Evolutionary conservation across 164 flowering plant species (phyloP).

Genomic region (Vitis rotundifolia): DNA sequence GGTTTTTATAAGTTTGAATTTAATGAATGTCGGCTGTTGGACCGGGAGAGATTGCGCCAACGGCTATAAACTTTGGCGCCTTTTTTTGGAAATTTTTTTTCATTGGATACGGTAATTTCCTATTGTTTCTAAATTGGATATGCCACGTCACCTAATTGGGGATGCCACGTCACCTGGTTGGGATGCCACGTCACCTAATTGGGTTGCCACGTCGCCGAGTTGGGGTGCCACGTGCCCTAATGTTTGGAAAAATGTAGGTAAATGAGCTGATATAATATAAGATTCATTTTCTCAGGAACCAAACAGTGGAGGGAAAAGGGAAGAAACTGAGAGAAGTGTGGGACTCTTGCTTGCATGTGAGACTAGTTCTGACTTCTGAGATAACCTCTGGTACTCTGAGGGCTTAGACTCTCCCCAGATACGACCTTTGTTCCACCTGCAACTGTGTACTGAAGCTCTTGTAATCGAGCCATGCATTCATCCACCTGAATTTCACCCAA

Average conservation of each 20-base stretch:
- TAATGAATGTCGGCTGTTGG: slow-evolving; percentile 16
- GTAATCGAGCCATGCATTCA: slow-evolving; percentile 80
- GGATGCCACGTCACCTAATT: no score
- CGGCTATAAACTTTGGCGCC: slow-evolving; percentile 19
- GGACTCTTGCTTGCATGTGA: slow-evolving; percentile 92
- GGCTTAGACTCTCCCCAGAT: slow-evolving; percentile 71
- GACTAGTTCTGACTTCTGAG: slow-evolving; percentile 60
- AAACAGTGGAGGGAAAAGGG: slow-evolving; percentile 1
- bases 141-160: no score
- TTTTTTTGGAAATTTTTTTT: no score
- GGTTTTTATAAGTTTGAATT: slow-evolving; percentile 27
- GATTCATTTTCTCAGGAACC: background rate
- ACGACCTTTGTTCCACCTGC: slow-evolving; percentile 9
- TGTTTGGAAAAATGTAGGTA: no score
- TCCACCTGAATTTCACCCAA: slow-evolving; percentile 52
- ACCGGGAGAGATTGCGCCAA: slow-evolving; percentile 8
- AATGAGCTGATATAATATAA: no score
- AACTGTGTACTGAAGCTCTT: slow-evolving; percentile 88
- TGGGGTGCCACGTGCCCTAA: no score
- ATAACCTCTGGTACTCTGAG: slow-evolving; percentile 75
- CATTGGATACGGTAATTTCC: background rate
- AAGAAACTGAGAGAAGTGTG: background rate
- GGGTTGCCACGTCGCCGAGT: no score
- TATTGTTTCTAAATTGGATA: no score
- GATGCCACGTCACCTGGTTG: no score